Base-by-base conservation (phyloP, 441 rosid genomes). In the Viola pubescens region DNA sequence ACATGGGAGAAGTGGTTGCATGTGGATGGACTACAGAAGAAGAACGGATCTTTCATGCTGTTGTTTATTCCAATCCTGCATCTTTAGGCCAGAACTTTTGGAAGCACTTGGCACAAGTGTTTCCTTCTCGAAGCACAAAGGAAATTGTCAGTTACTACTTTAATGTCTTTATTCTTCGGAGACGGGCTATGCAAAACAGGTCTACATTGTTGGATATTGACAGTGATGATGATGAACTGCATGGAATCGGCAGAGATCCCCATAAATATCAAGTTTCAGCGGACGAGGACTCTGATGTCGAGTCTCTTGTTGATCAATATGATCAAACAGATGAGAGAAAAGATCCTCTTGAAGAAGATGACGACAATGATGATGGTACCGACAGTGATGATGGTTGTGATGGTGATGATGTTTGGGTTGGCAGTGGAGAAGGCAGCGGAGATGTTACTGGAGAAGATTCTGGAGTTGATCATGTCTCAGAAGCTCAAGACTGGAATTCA, bases 191-290 rank as follows among this genome's bases (percentile, higher is more conserved):
- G 42, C 87, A 77, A 68, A 82, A 82, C 77, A 70, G 82, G 56
- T 73, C 67, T 54, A 70, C 63, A 62, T 66, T 73, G 4, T 50
- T 78, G 73, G 82, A 80, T 11, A 60, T 79, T 3, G 85, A 84
- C 40, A 91, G 88, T 43, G 82, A 90, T 26, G 91, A 90, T 63
- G 94, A 64, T 65, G 78, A 59, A 54, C 64, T 58, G 60, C 69
- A 62, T 61, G 80, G 69, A 58, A 59, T 41, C 48, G 60, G 53
- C 26, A 69, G 60, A 64, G 50, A 41, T 48, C 41, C 63, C 42
- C 62, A 59, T 6, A 77, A 60, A 37, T 77, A 64, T 44, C 79
- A 49, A 45, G 62, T 56, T 45, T 44, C 42, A 40, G 74, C 62
- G 58, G 76, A 77, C n/a, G 77, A 66, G 39, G 70, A 71, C 48